Evolutionary conservation across 2,329 filamentous ascomycete species (phyloP).

Genomic region (Fusarium beomiforme): DNA sequence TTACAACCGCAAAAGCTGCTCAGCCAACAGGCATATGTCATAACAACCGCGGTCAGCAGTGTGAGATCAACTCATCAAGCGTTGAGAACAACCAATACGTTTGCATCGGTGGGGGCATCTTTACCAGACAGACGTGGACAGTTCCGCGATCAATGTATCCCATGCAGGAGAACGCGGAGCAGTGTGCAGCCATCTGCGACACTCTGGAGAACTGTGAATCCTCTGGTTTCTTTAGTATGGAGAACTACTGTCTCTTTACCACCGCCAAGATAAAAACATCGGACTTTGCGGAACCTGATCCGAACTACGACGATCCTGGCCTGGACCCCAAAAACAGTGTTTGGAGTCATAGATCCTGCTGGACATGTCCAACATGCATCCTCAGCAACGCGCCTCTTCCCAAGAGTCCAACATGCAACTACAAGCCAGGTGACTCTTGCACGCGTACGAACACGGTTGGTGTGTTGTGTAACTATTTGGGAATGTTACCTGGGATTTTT

Average conservation of each 20-base stretch:
- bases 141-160: conserved; percentile 6
- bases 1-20: background rate
- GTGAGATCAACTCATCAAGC: background rate
- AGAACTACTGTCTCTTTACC: conserved; percentile 19
- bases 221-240: background rate
- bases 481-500: background rate
- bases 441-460: background rate
- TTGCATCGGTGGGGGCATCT: background rate
- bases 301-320: background rate
- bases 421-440: background rate
- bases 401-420: conserved; percentile 1
- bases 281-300: background rate
- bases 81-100: background rate
- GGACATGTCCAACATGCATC: conserved; percentile 5
- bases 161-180: background rate
- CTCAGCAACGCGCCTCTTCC: background rate
- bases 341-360: conserved; percentile 17
- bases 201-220: background rate
- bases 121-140: background rate
- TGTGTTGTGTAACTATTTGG: background rate
- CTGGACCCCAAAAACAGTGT: background rate
- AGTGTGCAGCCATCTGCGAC: conserved; percentile 20
- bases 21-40: background rate
- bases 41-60: conserved; percentile 5
- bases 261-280: background rate